Conservation (phyloP, 2,329 filamentous ascomycete species). For the Tympanopsis confertula region DNA sequence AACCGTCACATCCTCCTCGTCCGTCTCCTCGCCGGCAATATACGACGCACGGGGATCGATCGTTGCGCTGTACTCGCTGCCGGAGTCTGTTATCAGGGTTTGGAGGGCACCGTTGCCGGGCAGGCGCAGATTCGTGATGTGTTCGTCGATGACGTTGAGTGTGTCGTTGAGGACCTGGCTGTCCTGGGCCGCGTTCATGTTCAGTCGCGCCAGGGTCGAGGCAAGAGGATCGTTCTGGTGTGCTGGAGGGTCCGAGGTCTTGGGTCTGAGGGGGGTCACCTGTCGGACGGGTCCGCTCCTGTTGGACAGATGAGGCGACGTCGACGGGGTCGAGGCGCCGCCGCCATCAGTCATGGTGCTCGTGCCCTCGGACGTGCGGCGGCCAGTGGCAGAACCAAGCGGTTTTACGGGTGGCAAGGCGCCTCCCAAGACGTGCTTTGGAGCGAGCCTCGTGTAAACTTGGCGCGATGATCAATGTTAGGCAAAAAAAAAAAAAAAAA, state of each 20-base stretch:
- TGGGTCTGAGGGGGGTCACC: no score
- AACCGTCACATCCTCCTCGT: conserved; percentile 72
- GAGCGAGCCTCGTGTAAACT: no score
- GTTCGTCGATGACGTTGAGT: conserved; percentile 89
- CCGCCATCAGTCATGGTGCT: no score
- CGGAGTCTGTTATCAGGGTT: conserved; percentile 58
- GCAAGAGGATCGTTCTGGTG: conserved; percentile 1
- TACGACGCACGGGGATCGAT: conserved; percentile 72
- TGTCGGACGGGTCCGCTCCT: no score
- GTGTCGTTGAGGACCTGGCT: conserved; percentile 88
- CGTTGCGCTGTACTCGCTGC: conserved; percentile 80
- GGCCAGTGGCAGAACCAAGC: no score
- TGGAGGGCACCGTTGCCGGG: conserved; percentile 39
- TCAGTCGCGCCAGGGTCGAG: conserved; percentile 8
- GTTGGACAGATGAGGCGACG: no score
- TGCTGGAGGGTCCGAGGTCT: conserved; percentile 5
- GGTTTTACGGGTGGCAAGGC: no score
- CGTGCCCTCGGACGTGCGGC: no score
- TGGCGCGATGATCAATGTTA: no score
- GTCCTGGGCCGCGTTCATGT: conserved; percentile 32
- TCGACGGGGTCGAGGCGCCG: no score
- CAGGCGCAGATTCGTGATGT: conserved; percentile 74
- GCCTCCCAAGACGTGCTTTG: no score
- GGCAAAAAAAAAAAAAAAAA: no score
- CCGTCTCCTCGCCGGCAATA: conserved; percentile 87